These are phyloP conservation scores for Coprinopsis marcescibilis DNA, from an alignment of 768 basidiomycete genomes.

Conservation along the genomic window DNA sequence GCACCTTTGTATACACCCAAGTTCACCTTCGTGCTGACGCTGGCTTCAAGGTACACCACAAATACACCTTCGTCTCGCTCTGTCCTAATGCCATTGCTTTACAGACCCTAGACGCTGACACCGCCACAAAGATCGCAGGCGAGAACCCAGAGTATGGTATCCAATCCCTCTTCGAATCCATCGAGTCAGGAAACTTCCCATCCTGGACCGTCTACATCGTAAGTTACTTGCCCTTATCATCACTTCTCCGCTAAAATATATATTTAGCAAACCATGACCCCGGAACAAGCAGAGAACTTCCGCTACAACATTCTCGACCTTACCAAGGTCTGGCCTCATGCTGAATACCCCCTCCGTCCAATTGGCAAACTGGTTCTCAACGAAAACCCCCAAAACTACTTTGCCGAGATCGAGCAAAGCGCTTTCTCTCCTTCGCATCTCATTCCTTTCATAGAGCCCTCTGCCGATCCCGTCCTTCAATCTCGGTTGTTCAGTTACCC, in stretches of 20 bases:
- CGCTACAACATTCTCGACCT: slow-evolving; percentile 88
- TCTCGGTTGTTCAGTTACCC: slow-evolving; percentile 94
- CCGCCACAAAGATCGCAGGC: slow-evolving; percentile 61
- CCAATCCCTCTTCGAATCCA: slow-evolving; percentile 71
- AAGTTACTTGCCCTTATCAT: background rate
- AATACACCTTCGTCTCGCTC: background rate
- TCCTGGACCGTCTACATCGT: background rate
- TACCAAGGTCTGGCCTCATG: slow-evolving; percentile 90
- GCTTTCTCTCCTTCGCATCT: slow-evolving; percentile 89
- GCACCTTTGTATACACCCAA: slow-evolving; percentile 82
- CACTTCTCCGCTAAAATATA: slow-evolving; percentile 5
- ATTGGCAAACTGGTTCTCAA: slow-evolving; percentile 52
- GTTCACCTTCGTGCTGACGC: slow-evolving; percentile 74
- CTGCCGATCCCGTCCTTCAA: slow-evolving; percentile 89
- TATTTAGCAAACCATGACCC: slow-evolving; percentile 83
- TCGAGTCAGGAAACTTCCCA: slow-evolving; percentile 76
- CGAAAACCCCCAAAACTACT: slow-evolving; percentile 80
- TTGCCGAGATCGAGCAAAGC: slow-evolving; percentile 89
- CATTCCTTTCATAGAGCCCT: slow-evolving; percentile 84
- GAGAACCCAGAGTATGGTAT: slow-evolving; percentile 84
- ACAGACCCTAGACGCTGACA: slow-evolving; percentile 67
- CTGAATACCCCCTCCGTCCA: slow-evolving; percentile 80
- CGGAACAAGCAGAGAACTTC: slow-evolving; percentile 85
- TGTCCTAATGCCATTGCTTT: slow-evolving; percentile 7
- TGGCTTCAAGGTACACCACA: slow-evolving; percentile 78